phyloP scores from a whole-genome alignment of 2,329 filamentous ascomycete species.

The Coniochaeta sp. region DNA sequence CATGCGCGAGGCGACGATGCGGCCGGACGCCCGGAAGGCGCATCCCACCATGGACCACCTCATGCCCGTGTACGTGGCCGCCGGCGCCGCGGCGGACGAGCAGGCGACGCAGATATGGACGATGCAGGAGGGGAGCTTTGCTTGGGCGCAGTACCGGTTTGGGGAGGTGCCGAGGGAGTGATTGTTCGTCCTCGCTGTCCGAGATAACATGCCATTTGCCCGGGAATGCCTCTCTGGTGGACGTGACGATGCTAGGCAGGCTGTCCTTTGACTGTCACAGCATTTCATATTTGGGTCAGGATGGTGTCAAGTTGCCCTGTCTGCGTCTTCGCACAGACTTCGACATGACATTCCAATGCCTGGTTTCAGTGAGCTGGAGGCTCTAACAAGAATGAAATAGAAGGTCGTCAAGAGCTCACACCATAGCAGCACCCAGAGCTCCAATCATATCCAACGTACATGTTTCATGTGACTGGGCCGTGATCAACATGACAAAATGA shows the following conservation, averaged over 20 bases:
- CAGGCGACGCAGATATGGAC: conserved; percentile 36
- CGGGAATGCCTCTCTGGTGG: neutral
- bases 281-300: neutral
- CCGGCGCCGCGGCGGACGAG: conserved; percentile 37
- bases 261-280: neutral
- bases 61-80: conserved; percentile 39
- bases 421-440: neutral
- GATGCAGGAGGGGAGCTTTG: conserved; percentile 34
- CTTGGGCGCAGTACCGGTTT: conserved; percentile 40
- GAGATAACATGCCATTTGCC: neutral
- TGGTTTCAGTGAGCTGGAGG: neutral
- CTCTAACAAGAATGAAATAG: neutral
- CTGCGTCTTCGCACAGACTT: neutral
- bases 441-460: neutral
- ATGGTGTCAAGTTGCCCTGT: neutral
- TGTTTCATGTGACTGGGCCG: neutral
- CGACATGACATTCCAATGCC: neutral
- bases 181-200: neutral
- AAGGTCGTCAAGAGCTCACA: neutral
- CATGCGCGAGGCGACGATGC: conserved; percentile 29
- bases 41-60: conserved; percentile 43
- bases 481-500: neutral
- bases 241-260: neutral
- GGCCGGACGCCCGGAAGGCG: conserved; percentile 38
- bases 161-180: conserved; percentile 23